Conservation (phyloP, 345 rosid genomes). For the Erodium maritimum region DNA sequence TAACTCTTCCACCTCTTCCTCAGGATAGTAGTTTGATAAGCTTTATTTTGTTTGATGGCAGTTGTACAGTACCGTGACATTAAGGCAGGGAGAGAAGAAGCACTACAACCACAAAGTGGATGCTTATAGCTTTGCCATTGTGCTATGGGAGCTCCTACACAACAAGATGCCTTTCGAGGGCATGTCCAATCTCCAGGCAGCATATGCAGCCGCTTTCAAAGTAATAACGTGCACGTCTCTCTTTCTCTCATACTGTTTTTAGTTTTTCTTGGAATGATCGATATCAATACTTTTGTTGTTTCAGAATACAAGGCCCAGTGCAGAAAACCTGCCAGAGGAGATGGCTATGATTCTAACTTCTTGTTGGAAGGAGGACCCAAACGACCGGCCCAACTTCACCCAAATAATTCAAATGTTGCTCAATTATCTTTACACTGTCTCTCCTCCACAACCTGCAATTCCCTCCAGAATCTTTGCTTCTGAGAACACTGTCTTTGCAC, state of each 20-base stretch:
- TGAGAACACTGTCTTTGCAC: constrained; percentile 56
- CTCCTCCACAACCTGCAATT: constrained; percentile 43
- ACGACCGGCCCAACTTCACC: constrained; percentile 72
- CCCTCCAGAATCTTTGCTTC: constrained; percentile 48
- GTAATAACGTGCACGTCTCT: constrained; percentile 23
- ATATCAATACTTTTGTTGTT: constrained; percentile 6
- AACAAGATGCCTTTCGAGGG: constrained; percentile 92
- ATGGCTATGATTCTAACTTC: constrained; percentile 65
- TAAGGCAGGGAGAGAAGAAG: constrained; percentile 86
- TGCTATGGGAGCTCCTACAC: constrained; percentile 93
- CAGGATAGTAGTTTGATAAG: neutral
- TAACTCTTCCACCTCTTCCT: neutral
- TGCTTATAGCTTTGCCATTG: constrained; percentile 93
- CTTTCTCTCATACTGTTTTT: neutral
- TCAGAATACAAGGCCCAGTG: constrained; percentile 88
- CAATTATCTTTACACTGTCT: constrained; percentile 44
- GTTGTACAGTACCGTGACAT: constrained; percentile 92
- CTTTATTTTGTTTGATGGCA: constrained; percentile 12
- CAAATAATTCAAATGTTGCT: constrained; percentile 77
- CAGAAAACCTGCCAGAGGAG: constrained; percentile 69
- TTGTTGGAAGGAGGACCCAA: constrained; percentile 91
- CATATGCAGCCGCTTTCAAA: constrained; percentile 94
- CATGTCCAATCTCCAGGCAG: constrained; percentile 98
- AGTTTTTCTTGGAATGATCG: neutral
- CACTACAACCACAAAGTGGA: constrained; percentile 96